A percentile compares a stretch with the other conserved stretches of the same genome.
These are phyloP conservation scores for Calonectria hongkongensis DNA, from an alignment of 2,329 filamentous ascomycete species.

Conservation along the genomic window DNA sequence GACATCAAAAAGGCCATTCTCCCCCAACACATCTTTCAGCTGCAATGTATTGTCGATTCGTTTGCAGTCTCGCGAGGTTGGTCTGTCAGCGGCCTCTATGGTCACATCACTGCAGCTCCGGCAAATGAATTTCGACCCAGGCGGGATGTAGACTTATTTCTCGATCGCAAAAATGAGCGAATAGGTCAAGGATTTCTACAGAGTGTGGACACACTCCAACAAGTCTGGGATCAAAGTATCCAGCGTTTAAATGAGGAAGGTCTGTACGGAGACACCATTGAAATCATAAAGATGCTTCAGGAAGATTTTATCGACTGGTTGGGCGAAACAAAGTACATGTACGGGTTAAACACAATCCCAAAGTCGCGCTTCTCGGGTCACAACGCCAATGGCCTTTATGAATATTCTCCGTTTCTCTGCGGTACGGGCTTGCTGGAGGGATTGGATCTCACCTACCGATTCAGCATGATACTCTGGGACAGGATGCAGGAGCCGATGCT, in stretches of 20 bases:
- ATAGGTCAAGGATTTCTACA: constrained; percentile 40
- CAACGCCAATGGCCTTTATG: constrained; percentile 67
- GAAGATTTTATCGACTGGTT: constrained; percentile 45
- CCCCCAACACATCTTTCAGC: constrained; percentile 69
- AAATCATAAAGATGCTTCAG: constrained; percentile 32
- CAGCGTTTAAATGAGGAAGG: not conserved
- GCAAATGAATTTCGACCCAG: constrained; percentile 59
- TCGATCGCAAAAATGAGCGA: constrained; percentile 60
- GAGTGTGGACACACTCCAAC: constrained; percentile 11
- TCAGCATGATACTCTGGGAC: constrained; percentile 61
- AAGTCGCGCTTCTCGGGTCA: constrained; percentile 64
- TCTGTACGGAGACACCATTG: not conserved
- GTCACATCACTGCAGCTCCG: constrained; percentile 61
- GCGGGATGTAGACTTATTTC: constrained; percentile 65
- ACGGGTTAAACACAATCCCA: constrained; percentile 53
- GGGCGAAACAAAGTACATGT: constrained; percentile 44
- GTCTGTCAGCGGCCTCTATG: constrained; percentile 56
- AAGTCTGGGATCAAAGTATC: constrained; percentile 14
- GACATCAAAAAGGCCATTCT: constrained; percentile 63
- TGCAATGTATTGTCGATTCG: constrained; percentile 71
- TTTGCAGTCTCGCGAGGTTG: constrained; percentile 66
- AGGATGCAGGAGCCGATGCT: constrained; percentile 61
- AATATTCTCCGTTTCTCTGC: constrained; percentile 69
- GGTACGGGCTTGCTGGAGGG: constrained; percentile 66
- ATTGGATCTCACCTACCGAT: constrained; percentile 62